phyloP scores from a whole-genome alignment of 208 protist species.

The Wallacemonas sp. region DNA sequence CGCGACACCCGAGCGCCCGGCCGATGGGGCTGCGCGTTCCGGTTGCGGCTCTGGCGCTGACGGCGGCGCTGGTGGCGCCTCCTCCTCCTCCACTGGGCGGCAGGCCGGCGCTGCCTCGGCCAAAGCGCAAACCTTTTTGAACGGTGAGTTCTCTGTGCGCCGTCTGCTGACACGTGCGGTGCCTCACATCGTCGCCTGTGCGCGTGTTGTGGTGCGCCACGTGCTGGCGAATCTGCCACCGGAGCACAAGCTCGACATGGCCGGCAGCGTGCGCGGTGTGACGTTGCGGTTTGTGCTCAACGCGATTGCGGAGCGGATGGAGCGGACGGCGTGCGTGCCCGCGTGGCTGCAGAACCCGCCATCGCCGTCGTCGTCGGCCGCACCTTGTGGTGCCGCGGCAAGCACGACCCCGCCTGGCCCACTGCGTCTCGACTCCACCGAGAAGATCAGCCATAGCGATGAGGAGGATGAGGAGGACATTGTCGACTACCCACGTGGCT shows the following conservation, averaged over 20 bases:
- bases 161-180: conserved; percentile 38
- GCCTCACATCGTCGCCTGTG: conserved; percentile 42
- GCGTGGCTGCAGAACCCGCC: conserved; percentile 31
- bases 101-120: neutral
- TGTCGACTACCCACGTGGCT: conserved; percentile 43
- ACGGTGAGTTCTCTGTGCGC: conserved; percentile 49
- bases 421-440: too few species aligned
- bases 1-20: neutral
- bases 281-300: conserved; percentile 41
- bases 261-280: conserved; percentile 32
- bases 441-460: too few species aligned
- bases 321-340: conserved; percentile 38
- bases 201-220: conserved; percentile 33
- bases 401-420: too few species aligned
- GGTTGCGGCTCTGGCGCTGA: neutral
- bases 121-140: neutral
- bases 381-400: too few species aligned
- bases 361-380: neutral
- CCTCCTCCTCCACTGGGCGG: too few species aligned
- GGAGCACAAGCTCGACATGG: conserved; percentile 40
- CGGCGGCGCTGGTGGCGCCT: too few species aligned
- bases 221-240: conserved; percentile 25
- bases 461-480: conserved; percentile 41
- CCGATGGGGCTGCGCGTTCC: too few species aligned
- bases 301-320: conserved; percentile 44